Base-by-base conservation (phyloP, 2,329 filamentous ascomycete species). In the Hypomyces perniciosus region DNA sequence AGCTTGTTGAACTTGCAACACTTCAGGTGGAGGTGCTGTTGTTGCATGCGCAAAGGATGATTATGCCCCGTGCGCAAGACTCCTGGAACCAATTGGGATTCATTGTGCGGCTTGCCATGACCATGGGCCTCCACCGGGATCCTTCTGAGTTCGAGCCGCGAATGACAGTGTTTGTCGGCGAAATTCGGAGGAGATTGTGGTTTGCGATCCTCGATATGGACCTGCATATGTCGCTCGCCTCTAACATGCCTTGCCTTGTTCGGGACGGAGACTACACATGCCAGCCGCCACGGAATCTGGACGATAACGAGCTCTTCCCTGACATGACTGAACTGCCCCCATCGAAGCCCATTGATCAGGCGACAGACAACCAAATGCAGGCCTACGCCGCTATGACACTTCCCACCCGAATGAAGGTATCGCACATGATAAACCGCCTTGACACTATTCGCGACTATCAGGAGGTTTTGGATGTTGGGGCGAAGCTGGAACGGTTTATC, bases 81-180 rank as follows among this genome's bases (percentile, higher is more conserved):
- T 68, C 73, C 0, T 81, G 78, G 78, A 72, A 73, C 10, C 75
- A 79, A 50, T 64, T 81, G n/a, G 78, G 78, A 5, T 71, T 73
- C 47, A 73, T 81, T 39, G 72, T 80, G 5, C 74, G 78, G 12
- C 76, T 78, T 68, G 78, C 77, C 30, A 81, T 81, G 77, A 76
- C 74, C 3, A 80, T 81, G 77, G 78, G 78, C 3, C 65, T 81
- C 43, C 78, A 81, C 56, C 72, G 78, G 4, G 78, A 81, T 48
- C 77, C 78, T 3, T 74, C 74, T 10, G 78, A 81, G 56, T 79
- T 76, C 50, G 68, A 71, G 28, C 66, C 69, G 4, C 70, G 73
- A 30, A 73, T 81, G 46, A 67, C 70, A 5, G 68, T 75, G 0
- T 81, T 79, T 57, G 68, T 73, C 41, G 73, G 72, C n/a, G 78